A percentile compares a stretch with the other conserved stretches of the same genome.
Conservation (phyloP, 192 early-diverging fungal species). For the Lobosporangium transversale region DNA sequence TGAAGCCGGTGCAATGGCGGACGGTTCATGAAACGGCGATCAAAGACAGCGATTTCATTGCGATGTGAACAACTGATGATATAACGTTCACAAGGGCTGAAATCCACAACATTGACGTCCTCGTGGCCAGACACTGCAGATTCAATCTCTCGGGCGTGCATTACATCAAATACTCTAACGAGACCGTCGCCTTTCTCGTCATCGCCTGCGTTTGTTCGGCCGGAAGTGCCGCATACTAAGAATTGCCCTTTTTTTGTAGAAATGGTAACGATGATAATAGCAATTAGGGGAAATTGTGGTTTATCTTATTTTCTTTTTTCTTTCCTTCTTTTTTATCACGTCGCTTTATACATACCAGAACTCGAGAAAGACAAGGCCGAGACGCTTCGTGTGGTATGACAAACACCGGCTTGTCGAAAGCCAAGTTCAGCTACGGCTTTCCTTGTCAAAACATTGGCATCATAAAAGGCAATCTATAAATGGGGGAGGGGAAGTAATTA, state of each 20-base stretch:
- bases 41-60: slow-evolving; percentile 47
- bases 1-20: slow-evolving; percentile 19
- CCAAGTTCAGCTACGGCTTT: slow-evolving; percentile 9
- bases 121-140: slow-evolving; percentile 14
- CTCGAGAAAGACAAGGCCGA: slow-evolving; percentile 32
- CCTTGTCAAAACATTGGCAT: slow-evolving; percentile 13
- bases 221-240: slow-evolving; percentile 37
- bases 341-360: slow-evolving; percentile 10
- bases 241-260: too few relatives aligned
- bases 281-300: too few relatives aligned
- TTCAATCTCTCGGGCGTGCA: slow-evolving; percentile 9
- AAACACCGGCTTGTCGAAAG: not conserved
- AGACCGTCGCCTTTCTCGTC: slow-evolving; percentile 45
- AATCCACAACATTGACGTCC: slow-evolving; percentile 48
- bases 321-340: not conserved
- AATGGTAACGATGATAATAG: too few relatives aligned
- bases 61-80: slow-evolving; percentile 34
- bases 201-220: slow-evolving; percentile 12
- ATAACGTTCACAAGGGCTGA: slow-evolving; percentile 42
- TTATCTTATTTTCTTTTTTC: not conserved
- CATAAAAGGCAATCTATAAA: slow-evolving; percentile 26
- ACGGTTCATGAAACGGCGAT: slow-evolving; percentile 16
- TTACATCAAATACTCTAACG: slow-evolving; percentile 23
- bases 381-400: slow-evolving; percentile 3
- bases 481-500: not conserved